Percentiles rank a stretch among this genome's conserved stretches.
Evolutionary conservation across 371 early-diverging fungal species (phyloP).

Genomic region (Mortierella sp.): DNA sequence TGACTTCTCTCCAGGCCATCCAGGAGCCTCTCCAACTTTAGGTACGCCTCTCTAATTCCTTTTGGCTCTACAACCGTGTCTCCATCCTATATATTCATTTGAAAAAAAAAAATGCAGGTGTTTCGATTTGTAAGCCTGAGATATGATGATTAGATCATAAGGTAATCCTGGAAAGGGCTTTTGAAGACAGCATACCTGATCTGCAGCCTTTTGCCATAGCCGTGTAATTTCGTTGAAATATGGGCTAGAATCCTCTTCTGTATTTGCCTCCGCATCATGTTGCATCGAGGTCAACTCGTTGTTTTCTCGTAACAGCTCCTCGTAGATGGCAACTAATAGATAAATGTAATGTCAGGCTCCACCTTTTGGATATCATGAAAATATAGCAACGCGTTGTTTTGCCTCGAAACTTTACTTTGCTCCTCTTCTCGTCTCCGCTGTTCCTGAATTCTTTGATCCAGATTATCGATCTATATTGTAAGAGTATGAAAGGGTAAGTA

Average conservation of each 20-base stretch:
- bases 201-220: conserved; percentile 24
- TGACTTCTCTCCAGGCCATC: conserved; percentile 43
- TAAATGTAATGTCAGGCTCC: background rate
- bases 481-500: background rate
- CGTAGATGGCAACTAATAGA: conserved; percentile 16
- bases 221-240: conserved; percentile 34
- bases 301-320: conserved; percentile 26
- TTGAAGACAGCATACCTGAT: conserved; percentile 24
- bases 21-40: conserved; percentile 29
- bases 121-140: background rate
- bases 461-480: conserved; percentile 17
- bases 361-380: no score
- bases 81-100: conserved; percentile 16
- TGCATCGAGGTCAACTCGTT: conserved; percentile 16
- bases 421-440: conserved; percentile 26
- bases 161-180: background rate
- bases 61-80: conserved; percentile 20
- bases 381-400: no score
- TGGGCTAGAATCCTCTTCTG: conserved; percentile 27
- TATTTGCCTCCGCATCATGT: background rate
- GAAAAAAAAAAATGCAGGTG: background rate
- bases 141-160: no score
- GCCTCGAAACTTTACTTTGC: conserved; percentile 5
- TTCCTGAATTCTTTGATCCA: conserved; percentile 31
- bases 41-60: conserved; percentile 25